phyloP scores from a whole-genome alignment of 768 basidiomycete species.

The Russula sp. region DNA sequence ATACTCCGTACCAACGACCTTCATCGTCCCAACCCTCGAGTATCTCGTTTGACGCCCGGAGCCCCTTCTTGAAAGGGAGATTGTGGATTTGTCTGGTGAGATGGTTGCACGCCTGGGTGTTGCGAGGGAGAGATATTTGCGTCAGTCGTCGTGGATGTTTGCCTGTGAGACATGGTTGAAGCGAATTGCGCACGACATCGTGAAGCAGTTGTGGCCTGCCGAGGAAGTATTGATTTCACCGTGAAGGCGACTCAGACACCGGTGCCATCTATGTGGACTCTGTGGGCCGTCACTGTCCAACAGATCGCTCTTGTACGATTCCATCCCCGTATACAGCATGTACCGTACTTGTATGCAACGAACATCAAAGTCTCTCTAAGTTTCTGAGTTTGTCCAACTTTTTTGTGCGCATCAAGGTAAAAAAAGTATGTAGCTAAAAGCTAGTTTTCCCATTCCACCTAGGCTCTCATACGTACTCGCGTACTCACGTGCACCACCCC shows the following conservation, averaged over 20 bases:
- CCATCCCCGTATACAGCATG: neutral
- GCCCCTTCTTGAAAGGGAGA: too few species aligned
- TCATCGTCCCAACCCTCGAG: too few species aligned
- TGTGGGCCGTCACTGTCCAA: too few species aligned
- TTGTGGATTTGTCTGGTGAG: too few species aligned
- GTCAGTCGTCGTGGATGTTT: neutral
- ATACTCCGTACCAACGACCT: too few species aligned
- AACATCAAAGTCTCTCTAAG: too few species aligned
- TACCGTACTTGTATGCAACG: too few species aligned
- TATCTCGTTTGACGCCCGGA: too few species aligned
- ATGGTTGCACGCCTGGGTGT: too few species aligned
- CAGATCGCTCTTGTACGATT: neutral
- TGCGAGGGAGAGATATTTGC: slow-evolving; percentile 9
- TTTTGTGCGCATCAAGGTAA: slow-evolving; percentile 93
- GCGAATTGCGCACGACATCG: neutral
- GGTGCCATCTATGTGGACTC: neutral
- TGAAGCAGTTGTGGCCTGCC: neutral
- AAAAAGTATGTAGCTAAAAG: slow-evolving; percentile 49
- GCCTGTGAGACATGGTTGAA: neutral
- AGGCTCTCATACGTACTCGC: slow-evolving; percentile 7
- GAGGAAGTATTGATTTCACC: neutral
- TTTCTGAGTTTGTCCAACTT: too few species aligned
- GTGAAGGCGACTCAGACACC: neutral
- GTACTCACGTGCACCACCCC: slow-evolving; percentile 11
- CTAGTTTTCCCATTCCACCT: too few species aligned